Evolutionary conservation across 1,139 yeast species (phyloP).

Genomic region (Blastobotrys malaysiensis): DNA sequence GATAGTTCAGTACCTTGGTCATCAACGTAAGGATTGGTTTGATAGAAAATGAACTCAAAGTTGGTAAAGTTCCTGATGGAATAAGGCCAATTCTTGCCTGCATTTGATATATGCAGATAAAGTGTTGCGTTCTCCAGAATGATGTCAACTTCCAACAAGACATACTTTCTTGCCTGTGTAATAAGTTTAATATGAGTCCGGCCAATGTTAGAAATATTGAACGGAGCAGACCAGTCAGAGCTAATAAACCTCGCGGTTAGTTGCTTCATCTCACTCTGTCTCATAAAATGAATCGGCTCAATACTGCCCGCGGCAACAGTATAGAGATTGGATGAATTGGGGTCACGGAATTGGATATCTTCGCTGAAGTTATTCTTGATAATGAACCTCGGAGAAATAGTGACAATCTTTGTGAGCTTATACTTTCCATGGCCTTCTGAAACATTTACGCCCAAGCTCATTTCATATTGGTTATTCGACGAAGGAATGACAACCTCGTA

Average conservation of each 20-base stretch:
- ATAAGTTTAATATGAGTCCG: conserved; percentile 67
- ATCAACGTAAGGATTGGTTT: conserved; percentile 74
- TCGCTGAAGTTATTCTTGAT: conserved; percentile 57
- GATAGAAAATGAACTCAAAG: conserved; percentile 76
- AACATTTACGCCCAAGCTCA: conserved; percentile 68
- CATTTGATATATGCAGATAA: conserved; percentile 67
- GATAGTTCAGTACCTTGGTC: conserved; percentile 55
- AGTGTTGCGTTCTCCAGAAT: conserved; percentile 75
- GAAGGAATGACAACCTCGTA: conserved; percentile 59
- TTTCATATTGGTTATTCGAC: conserved; percentile 56
- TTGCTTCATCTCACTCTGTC: conserved; percentile 45
- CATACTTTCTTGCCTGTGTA: conserved; percentile 59
- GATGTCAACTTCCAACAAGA: conserved; percentile 65
- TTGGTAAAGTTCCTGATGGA: conserved; percentile 87
- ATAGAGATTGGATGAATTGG: conserved; percentile 37
- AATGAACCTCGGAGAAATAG: conserved; percentile 78
- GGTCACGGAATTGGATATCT: conserved; percentile 60
- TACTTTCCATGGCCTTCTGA: conserved; percentile 88
- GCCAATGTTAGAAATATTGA: conserved; percentile 78
- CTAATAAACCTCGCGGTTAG: conserved; percentile 52
- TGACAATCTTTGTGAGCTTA: conserved; percentile 68
- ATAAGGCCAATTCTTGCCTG: conserved; percentile 84
- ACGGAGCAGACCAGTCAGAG: conserved; percentile 83
- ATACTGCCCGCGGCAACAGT: conserved; percentile 45
- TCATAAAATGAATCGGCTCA: conserved; percentile 62